Evolutionary conservation across 2,329 filamentous ascomycete species (phyloP).

Genomic region (Aurifilum marmelostoma): DNA sequence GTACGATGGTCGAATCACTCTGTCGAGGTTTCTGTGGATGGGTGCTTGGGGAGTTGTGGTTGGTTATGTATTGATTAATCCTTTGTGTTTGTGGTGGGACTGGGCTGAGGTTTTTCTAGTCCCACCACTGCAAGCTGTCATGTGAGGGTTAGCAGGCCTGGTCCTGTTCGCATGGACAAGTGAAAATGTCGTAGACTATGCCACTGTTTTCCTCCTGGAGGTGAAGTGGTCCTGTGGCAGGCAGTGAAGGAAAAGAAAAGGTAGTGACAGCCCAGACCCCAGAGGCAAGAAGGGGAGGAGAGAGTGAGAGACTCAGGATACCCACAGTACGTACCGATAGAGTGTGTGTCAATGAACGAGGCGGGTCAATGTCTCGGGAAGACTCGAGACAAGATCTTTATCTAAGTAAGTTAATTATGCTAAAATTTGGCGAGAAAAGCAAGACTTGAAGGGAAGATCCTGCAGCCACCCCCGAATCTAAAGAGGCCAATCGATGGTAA

Average conservation of each 20-base stretch:
- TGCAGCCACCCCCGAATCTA: conserved; percentile 1
- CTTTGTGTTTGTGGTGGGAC: conserved; percentile 14
- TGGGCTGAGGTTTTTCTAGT: conserved; percentile 23
- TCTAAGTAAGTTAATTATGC: background rate
- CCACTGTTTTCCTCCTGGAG: background rate
- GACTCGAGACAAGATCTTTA: conserved; percentile 22
- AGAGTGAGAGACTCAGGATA: background rate
- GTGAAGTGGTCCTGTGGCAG: background rate
- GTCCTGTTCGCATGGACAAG: background rate
- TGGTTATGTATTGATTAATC: background rate
- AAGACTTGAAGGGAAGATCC: background rate
- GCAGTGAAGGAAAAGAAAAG: background rate
- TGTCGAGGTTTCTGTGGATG: background rate
- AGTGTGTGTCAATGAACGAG: background rate
- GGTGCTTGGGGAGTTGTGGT: background rate
- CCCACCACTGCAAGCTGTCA: conserved; percentile 16
- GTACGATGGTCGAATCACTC: background rate
- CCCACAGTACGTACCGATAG: background rate
- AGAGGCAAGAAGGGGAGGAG: too few relatives aligned
- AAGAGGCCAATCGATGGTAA: background rate
- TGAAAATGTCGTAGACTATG: background rate
- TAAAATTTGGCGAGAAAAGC: conserved; percentile 20
- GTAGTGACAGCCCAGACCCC: background rate
- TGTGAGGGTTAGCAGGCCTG: background rate
- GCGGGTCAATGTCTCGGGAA: conserved; percentile 25